Percentiles rank a stretch among this genome's conserved stretches.
Evolutionary conservation across 2,329 filamentous ascomycete genomes (phyloP).

Genomic region (Huntiella bhutanensis): DNA sequence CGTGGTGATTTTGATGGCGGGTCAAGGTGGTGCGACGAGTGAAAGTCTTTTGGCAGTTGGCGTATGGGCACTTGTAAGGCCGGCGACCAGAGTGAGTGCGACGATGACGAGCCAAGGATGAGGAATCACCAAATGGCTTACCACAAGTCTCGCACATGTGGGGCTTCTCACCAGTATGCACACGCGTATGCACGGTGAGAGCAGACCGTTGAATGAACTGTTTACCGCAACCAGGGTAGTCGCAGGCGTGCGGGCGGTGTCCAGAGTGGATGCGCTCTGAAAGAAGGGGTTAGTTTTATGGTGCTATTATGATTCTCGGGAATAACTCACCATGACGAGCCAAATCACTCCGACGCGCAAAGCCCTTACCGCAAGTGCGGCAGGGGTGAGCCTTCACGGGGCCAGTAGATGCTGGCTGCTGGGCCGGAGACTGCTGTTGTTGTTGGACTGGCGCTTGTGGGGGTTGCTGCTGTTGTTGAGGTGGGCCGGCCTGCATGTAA

Average conservation of each 20-base stretch:
- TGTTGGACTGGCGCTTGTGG: constrained; percentile 14
- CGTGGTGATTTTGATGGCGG: constrained; percentile 89
- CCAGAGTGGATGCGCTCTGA: constrained; percentile 94
- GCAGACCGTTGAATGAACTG: constrained; percentile 95
- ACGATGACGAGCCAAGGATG: constrained; percentile 78
- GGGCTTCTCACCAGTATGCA: constrained; percentile 95
- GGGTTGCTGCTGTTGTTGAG: constrained; percentile 18
- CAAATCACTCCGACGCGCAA: constrained; percentile 83
- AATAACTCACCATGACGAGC: constrained; percentile 65
- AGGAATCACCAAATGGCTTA: constrained; percentile 96
- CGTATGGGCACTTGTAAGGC: constrained; percentile 93
- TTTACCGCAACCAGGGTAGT: constrained; percentile 74
- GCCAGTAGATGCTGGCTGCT: constrained; percentile 11
- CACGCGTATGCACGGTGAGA: constrained; percentile 82
- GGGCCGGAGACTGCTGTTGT: constrained; percentile 19
- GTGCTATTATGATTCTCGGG: background rate
- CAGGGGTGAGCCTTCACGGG: constrained; percentile 63
- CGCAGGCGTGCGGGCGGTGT: constrained; percentile 77
- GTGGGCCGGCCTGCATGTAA: constrained; percentile 20
- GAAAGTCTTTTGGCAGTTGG: constrained; percentile 96
- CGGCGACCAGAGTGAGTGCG: constrained; percentile 90
- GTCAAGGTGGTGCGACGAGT: constrained; percentile 89
- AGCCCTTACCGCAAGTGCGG: constrained; percentile 75
- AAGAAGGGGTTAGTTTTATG: constrained; percentile 15
- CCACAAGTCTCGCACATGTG: constrained; percentile 94